Conservation (phyloP, 2,329 filamentous ascomycete genomes). For the Fusarium dlaminii region DNA sequence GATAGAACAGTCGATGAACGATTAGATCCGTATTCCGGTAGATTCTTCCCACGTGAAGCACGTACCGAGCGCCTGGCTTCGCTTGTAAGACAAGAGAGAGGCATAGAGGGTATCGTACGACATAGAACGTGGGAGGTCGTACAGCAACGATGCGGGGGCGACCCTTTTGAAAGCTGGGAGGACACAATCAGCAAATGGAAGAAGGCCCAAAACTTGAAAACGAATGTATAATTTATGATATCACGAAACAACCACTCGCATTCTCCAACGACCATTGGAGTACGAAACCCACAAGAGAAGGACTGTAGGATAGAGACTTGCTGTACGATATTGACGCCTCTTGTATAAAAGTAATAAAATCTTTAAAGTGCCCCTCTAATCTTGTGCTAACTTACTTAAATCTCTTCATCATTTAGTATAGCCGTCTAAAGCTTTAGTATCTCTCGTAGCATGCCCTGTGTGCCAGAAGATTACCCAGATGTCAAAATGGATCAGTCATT, state of each 20-base stretch:
- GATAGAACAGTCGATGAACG: conserved; percentile 81
- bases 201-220: conserved; percentile 42
- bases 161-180: conserved; percentile 68
- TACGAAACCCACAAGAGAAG: conserved; percentile 13
- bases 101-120: conserved; percentile 82
- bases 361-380: background rate
- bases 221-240: background rate
- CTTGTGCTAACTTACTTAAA: background rate
- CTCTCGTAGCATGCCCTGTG: background rate
- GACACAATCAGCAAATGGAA: conserved; percentile 72
- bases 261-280: conserved; percentile 4
- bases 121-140: conserved; percentile 84
- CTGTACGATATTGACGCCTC: background rate
- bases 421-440: background rate
- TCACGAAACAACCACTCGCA: background rate
- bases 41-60: conserved; percentile 83
- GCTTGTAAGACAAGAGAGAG: conserved; percentile 77
- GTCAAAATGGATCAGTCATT: background rate
- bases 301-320: background rate
- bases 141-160: conserved; percentile 75
- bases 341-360: background rate
- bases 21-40: conserved; percentile 87
- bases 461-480: background rate
- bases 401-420: background rate
- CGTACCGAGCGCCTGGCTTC: conserved; percentile 82